Evolutionary conservation across 2,329 filamentous ascomycete genomes (phyloP), one percentile per base, ranked within the genome.

Genomic region (Herpomyces periplanetae): DNA sequence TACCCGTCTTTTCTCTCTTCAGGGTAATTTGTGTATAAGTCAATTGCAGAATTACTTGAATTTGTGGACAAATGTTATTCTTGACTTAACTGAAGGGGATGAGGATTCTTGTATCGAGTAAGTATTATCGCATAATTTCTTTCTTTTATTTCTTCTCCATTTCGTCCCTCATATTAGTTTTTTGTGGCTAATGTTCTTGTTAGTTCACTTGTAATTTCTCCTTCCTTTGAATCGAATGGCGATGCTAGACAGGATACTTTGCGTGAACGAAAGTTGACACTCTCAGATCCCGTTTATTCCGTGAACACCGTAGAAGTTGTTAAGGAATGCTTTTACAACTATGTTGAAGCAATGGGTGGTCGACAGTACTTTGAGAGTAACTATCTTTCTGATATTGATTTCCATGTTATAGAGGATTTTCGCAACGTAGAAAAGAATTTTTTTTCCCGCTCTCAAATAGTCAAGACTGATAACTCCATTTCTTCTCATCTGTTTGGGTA

Each of bases 361-460:
- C 49, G 60, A 28, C 43, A 50, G 19, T 39, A 33, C 3, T 75
- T 80, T 33, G 47, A 59, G 32, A 45, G 51, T 21, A 46, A 59
- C 19, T 73, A 59, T 53, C 37, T 56, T 7, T 45, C 45, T n/a
- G 64, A 71, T 25, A 62, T 80, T 11, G 66, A 80, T 34, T 47
- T 46, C 27, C 57, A 71, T 23, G 50, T 73, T 8, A 28, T 75
- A 24, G 42, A 42, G 5, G 51, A 45, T n/a, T 75, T 71, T 31
- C 38, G 44, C 27, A 30, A 30, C 15, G 25, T 51, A 11, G 26
- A 19, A 4, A 13, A n/a, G n/a, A n/a, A n/a, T n/a, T n/a, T n/a
- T n/a, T n/a, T n/a, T n/a, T n/a, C n/a, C n/a, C n/a, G n/a, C n/a
- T n/a, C n/a, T n/a, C n/a, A n/a, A n/a, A n/a, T n/a, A n/a, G n/a